A percentile compares a stretch with the other conserved stretches of the same genome.
These are phyloP conservation scores for Rhodotorula sp. DNA, from an alignment of 1,284 basidiomycete species.

Conservation along the genomic window DNA sequence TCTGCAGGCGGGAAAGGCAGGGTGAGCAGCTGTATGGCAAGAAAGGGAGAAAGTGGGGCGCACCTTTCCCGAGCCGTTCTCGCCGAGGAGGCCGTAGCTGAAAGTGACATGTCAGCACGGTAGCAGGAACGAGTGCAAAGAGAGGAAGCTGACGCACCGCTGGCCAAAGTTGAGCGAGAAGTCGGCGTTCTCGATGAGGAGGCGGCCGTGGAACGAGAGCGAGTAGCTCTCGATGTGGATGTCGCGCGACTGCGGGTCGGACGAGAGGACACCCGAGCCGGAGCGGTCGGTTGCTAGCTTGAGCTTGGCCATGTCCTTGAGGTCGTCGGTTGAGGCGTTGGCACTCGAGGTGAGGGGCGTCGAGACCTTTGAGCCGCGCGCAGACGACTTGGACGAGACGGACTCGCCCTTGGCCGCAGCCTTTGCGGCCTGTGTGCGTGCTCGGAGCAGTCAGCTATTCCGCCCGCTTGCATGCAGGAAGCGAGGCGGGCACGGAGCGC, in stretches of 20 bases:
- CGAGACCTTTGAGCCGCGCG: constrained; percentile 58
- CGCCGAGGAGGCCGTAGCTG: constrained; percentile 85
- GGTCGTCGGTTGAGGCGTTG: constrained; percentile 51
- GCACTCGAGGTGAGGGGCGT: constrained; percentile 73
- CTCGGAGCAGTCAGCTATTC: too few relatives aligned
- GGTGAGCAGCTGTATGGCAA: not conserved
- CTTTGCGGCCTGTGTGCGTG: constrained; percentile 67
- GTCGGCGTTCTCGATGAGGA: constrained; percentile 86
- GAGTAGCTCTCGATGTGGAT: constrained; percentile 97
- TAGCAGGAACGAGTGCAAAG: too few relatives aligned
- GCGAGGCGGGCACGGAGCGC: not conserved
- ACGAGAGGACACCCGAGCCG: constrained; percentile 86
- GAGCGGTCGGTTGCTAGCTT: constrained; percentile 85
- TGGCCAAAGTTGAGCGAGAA: constrained; percentile 96
- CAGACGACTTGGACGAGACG: constrained; percentile 55
- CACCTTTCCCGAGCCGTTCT: constrained; percentile 97
- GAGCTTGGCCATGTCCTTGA: constrained; percentile 77
- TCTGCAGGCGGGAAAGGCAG: constrained; percentile 43
- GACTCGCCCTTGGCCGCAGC: constrained; percentile 58
- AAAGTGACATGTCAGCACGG: not conserved
- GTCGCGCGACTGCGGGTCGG: constrained; percentile 88
- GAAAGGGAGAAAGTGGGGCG: constrained; percentile 42
- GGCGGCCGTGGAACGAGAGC: constrained; percentile 93
- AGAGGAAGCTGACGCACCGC: constrained; percentile 56
- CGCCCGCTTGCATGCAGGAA: not conserved